phyloP scores from a whole-genome alignment of 768 basidiomycete genomes.

The Mycena galopus region DNA sequence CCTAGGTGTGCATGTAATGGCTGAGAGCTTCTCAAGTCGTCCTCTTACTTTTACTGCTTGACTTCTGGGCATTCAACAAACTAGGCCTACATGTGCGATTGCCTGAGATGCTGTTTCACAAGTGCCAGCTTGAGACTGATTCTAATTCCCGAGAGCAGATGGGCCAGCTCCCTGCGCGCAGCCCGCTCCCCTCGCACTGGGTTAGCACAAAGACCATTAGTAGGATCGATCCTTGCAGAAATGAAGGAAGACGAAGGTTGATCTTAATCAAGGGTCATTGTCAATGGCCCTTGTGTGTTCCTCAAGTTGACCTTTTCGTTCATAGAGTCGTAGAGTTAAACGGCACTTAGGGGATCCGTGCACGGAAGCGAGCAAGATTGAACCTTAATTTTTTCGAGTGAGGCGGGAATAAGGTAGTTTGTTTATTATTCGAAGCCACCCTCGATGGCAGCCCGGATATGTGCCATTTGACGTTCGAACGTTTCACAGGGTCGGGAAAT shows the following conservation, averaged over 20 bases:
- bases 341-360: background rate
- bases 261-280: slow-evolving; percentile 6
- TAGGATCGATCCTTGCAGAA: background rate
- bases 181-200: slow-evolving; percentile 25
- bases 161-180: background rate
- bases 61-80: background rate
- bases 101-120: background rate
- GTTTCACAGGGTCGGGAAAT: background rate
- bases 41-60: background rate
- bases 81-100: background rate
- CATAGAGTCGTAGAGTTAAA: slow-evolving; percentile 16
- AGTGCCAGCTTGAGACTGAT: slow-evolving; percentile 6
- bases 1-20: background rate
- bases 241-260: slow-evolving; percentile 19
- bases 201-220: background rate
- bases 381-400: background rate
- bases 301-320: slow-evolving; percentile 19
- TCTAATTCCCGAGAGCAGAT: slow-evolving; percentile 6
- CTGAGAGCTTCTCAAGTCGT: background rate
- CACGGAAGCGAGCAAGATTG: slow-evolving; percentile 21
- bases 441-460: slow-evolving; percentile 12
- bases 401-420: slow-evolving; percentile 14
- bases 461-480: slow-evolving; percentile 11
- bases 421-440: background rate
- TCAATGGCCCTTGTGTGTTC: too few relatives aligned